A percentile compares a stretch with the other conserved stretches of the same genome.
Conservation (phyloP, 176 grass and related monocot species). For the Musa beccarii region DNA sequence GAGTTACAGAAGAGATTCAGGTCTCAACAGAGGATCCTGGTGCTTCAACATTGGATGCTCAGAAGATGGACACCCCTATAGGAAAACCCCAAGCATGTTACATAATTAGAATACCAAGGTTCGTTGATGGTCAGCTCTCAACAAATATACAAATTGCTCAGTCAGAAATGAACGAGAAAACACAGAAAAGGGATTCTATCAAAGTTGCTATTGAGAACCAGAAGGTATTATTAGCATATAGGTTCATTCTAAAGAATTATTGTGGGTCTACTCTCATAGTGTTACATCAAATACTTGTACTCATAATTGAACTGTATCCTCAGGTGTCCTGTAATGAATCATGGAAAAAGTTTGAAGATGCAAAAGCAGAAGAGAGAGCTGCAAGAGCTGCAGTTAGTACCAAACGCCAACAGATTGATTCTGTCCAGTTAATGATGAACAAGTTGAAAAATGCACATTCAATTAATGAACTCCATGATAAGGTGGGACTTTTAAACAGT, state of each 20-base stretch:
- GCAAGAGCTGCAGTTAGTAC: constrained; percentile 44
- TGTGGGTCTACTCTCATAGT: neutral
- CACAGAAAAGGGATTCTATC: constrained; percentile 60
- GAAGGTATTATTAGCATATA: constrained; percentile 37
- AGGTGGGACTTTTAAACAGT: constrained; percentile 30
- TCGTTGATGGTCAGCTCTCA: constrained; percentile 51
- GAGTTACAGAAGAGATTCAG: constrained; percentile 10
- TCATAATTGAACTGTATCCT: constrained; percentile 20
- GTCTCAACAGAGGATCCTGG: constrained; percentile 21
- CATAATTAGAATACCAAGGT: constrained; percentile 56
- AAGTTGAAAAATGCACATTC: constrained; percentile 83
- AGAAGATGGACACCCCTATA: constrained; percentile 23
- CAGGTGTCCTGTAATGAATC: constrained; percentile 41
- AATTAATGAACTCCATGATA: constrained; percentile 73
- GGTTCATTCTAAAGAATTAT: neutral
- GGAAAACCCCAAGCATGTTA: constrained; percentile 21
- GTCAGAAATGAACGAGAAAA: constrained; percentile 43
- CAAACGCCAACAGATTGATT: constrained; percentile 56
- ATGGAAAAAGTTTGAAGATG: constrained; percentile 38
- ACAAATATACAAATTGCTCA: constrained; percentile 49
- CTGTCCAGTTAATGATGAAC: constrained; percentile 43
- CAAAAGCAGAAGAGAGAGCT: constrained; percentile 49
- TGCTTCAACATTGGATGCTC: constrained; percentile 7
- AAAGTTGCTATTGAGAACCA: constrained; percentile 46
- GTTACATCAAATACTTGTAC: constrained; percentile 8